A percentile compares a stretch with the other conserved stretches of the same genome.
These are phyloP conservation scores for Phyllosticta citriasiana DNA, from an alignment of 2,329 filamentous ascomycete species.

Conservation along the genomic window DNA sequence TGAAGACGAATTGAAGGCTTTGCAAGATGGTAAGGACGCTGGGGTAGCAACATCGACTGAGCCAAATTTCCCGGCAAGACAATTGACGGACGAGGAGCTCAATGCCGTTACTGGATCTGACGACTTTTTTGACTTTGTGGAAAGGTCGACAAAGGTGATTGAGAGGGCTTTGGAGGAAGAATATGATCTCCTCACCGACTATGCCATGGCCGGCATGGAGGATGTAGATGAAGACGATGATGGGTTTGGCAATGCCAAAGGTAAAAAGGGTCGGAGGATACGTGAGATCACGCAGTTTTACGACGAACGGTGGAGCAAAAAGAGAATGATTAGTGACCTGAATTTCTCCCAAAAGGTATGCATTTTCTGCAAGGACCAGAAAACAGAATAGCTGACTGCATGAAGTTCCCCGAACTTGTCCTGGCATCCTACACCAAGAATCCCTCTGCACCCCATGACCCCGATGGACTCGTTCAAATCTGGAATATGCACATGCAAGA, in stretches of 20 bases:
- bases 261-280: constrained; percentile 62
- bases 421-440: constrained; percentile 97
- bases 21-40: constrained; percentile 38
- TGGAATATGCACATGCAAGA: constrained; percentile 96
- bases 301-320: constrained; percentile 92
- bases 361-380: background rate
- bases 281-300: constrained; percentile 90
- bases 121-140: constrained; percentile 91
- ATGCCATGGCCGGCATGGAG: constrained; percentile 66
- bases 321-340: constrained; percentile 91
- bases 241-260: constrained; percentile 55
- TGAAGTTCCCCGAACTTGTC: constrained; percentile 73
- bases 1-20: constrained; percentile 73
- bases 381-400: constrained; percentile 13
- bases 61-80: constrained; percentile 59
- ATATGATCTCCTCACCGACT: constrained; percentile 93
- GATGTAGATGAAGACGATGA: constrained; percentile 79
- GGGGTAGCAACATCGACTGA: constrained; percentile 37
- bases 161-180: constrained; percentile 83
- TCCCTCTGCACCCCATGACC: constrained; percentile 84
- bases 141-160: constrained; percentile 92
- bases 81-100: constrained; percentile 74
- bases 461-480: constrained; percentile 85
- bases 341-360: constrained; percentile 82
- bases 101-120: constrained; percentile 83